Conservation (phyloP, 2,329 filamentous ascomycete genomes). For the Sporothrix inflata region DNA sequence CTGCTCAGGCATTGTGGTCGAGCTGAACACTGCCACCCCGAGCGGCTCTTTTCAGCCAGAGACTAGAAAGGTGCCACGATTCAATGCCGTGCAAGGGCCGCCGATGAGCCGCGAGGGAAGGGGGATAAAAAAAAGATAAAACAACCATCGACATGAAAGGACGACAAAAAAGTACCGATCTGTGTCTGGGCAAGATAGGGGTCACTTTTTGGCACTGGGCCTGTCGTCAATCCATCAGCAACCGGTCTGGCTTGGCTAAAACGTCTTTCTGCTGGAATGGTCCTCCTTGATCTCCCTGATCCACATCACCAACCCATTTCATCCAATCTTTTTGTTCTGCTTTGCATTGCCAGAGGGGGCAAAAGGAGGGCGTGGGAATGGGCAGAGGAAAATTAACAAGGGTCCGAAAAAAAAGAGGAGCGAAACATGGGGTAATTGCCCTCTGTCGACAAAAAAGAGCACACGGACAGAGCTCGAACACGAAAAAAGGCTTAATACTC, state of each 20-base stretch:
- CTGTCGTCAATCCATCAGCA: background rate
- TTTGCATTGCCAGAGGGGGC: background rate
- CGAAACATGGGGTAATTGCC: conserved; percentile 20
- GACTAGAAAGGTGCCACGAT: background rate
- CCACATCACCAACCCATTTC: conserved; percentile 11
- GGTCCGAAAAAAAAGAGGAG: conserved; percentile 11
- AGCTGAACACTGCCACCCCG: background rate
- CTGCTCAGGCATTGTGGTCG: background rate
- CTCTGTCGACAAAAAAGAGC: conserved; percentile 11
- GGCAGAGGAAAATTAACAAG: background rate
- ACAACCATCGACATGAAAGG: background rate
- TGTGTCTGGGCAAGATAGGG: background rate
- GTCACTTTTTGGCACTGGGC: background rate
- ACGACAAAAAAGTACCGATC: background rate
- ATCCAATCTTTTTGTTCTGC: conserved; percentile 13
- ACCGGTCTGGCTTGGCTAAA: conserved; percentile 21
- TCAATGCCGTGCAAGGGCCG: conserved; percentile 22
- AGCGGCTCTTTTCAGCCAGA: background rate
- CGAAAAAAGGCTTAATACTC: conserved; percentile 15
- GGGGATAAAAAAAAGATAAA: background rate
- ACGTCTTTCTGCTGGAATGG: conserved; percentile 17
- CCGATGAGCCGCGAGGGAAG: background rate
- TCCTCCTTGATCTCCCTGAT: conserved; percentile 23
- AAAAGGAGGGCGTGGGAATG: background rate
- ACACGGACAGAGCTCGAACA: background rate